A percentile compares a stretch with the other conserved stretches of the same genome.
These are phyloP conservation scores for Pelargonium citronellum DNA, from an alignment of 441 rosid genomes.

Conservation along the genomic window DNA sequence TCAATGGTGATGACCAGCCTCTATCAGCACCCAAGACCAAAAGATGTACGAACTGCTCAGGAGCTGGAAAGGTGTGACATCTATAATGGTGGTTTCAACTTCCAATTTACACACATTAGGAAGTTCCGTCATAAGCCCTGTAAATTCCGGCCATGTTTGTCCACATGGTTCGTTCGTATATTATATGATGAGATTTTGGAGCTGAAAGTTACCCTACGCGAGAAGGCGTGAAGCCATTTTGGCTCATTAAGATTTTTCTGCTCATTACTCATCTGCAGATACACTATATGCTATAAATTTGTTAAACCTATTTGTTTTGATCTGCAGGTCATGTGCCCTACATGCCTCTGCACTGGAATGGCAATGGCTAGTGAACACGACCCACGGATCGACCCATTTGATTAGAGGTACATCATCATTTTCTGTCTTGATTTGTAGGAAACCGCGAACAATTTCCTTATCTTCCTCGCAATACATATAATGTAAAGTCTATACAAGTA, in stretches of 20 bases:
- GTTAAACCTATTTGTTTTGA: background rate
- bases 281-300: background rate
- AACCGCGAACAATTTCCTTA: too few relatives aligned
- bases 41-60: slow-evolving; percentile 94
- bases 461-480: too few relatives aligned
- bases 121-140: background rate
- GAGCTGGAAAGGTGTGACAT: slow-evolving; percentile 67
- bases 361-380: slow-evolving; percentile 98
- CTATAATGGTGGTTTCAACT: background rate
- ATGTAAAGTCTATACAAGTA: too few relatives aligned
- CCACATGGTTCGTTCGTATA: background rate
- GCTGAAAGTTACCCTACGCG: background rate
- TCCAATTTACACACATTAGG: background rate
- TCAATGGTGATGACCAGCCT: slow-evolving; percentile 40
- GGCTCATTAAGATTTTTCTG: background rate
- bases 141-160: background rate
- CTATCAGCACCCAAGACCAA: slow-evolving; percentile 58
- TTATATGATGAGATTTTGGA: background rate
- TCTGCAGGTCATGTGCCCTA: slow-evolving; percentile 90
- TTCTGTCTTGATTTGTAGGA: background rate
- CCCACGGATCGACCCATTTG: slow-evolving; percentile 86
- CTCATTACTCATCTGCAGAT: background rate
- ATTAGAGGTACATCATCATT: slow-evolving; percentile 32
- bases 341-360: slow-evolving; percentile 97
- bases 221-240: background rate